These are phyloP conservation scores for Boletus pseudo-olivaceus DNA, from an alignment of 768 basidiomycete genomes.

Conservation along the genomic window DNA sequence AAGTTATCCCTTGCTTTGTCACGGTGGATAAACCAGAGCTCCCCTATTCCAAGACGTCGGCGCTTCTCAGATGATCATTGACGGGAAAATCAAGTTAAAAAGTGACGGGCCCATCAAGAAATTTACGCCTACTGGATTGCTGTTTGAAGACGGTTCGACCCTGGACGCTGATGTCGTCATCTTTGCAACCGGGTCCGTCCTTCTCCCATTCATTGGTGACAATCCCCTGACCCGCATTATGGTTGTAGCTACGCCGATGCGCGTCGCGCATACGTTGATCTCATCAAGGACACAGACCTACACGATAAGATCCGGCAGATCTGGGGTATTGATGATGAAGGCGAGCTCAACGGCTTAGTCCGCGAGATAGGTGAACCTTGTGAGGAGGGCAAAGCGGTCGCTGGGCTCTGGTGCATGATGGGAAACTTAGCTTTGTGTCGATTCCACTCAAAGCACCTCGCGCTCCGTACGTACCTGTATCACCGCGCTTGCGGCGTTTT, in stretches of 20 bases:
- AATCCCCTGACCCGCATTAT: not conserved
- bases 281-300: slow-evolving; percentile 20
- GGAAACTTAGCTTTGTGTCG: slow-evolving; percentile 61
- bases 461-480: slow-evolving; percentile 48
- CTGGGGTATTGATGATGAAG: slow-evolving; percentile 33
- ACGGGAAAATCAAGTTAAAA: slow-evolving; percentile 46
- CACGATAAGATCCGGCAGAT: slow-evolving; percentile 21
- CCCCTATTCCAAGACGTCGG: slow-evolving; percentile 35
- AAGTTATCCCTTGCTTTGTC: not conserved
- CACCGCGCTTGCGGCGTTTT: not conserved
- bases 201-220: not conserved
- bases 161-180: slow-evolving; percentile 45
- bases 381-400: slow-evolving; percentile 11
- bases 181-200: slow-evolving; percentile 27
- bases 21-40: not conserved
- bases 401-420: slow-evolving; percentile 53
- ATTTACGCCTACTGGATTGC: slow-evolving; percentile 29
- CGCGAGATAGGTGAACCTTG: slow-evolving; percentile 44
- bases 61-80: slow-evolving; percentile 40
- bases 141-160: slow-evolving; percentile 31
- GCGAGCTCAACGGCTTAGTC: slow-evolving; percentile 32
- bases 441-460: slow-evolving; percentile 66
- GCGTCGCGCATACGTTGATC: slow-evolving; percentile 12
- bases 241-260: slow-evolving; percentile 19
- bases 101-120: slow-evolving; percentile 28